phyloP scores from a whole-genome alignment of 2,329 filamentous ascomycete species.

The Trichophyton verrucosum region DNA sequence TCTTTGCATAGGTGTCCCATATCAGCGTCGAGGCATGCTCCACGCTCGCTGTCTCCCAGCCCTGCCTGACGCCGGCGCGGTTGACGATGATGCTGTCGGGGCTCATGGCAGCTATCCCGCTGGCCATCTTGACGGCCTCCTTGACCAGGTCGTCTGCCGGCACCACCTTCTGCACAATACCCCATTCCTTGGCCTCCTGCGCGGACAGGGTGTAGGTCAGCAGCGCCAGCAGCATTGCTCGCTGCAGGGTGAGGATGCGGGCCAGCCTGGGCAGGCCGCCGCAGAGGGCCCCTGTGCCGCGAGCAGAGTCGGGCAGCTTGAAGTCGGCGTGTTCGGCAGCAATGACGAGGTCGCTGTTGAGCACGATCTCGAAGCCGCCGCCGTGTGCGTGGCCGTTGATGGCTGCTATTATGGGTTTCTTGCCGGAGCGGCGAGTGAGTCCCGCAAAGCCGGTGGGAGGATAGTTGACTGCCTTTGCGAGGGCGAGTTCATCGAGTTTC shows the following conservation, averaged over 20 bases:
- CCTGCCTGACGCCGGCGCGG: constrained; percentile 54
- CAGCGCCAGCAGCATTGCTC: constrained; percentile 60
- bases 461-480: constrained; percentile 22
- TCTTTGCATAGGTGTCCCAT: constrained; percentile 76
- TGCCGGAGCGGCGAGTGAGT: constrained; percentile 44
- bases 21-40: constrained; percentile 60
- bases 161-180: constrained; percentile 54
- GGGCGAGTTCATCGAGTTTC: constrained; percentile 15
- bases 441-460: constrained; percentile 43
- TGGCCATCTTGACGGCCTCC: constrained; percentile 53
- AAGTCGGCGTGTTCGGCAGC: constrained; percentile 48
- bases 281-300: constrained; percentile 59
- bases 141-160: constrained; percentile 55
- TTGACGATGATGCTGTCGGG: constrained; percentile 62
- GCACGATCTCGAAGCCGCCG: constrained; percentile 71
- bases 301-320: constrained; percentile 56
- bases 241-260: constrained; percentile 51
- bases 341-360: constrained; percentile 68
- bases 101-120: constrained; percentile 48
- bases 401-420: constrained; percentile 64
- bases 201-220: constrained; percentile 50
- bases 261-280: constrained; percentile 58
- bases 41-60: constrained; percentile 55
- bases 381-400: constrained; percentile 65
- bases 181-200: constrained; percentile 48